phyloP scores from a whole-genome alignment of 129 eudicot species.

The Pulicaria dysenterica region DNA sequence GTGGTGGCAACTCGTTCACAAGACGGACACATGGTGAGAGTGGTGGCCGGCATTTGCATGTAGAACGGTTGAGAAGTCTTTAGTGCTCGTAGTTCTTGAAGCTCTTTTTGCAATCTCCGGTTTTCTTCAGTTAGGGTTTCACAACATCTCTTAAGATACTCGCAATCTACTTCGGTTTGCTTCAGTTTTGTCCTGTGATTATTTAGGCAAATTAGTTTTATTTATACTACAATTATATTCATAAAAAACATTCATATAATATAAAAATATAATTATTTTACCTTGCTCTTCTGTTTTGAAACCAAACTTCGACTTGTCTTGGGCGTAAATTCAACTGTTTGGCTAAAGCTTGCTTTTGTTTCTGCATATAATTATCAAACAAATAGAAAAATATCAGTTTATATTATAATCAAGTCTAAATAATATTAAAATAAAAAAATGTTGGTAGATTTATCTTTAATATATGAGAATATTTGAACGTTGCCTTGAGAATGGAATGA shows the following conservation, averaged over 20 bases:
- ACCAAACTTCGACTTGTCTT: conserved; percentile 99
- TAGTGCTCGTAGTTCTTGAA: conserved; percentile 85
- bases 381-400: background rate
- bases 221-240: background rate
- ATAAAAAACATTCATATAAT: background rate
- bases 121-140: conserved; percentile 97
- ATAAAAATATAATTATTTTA: conserved; percentile 11
- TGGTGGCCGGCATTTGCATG: conserved; percentile 96
- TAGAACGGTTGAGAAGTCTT: conserved; percentile 89
- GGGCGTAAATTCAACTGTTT: conserved; percentile 92
- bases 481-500: no score
- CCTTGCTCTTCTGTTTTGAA: conserved; percentile 97
- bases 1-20: conserved; percentile 84
- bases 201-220: background rate
- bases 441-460: no score
- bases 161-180: conserved; percentile 98
- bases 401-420: no score
- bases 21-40: conserved; percentile 96
- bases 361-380: conserved; percentile 43
- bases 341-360: conserved; percentile 87
- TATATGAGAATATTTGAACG: no score
- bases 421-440: no score
- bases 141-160: conserved; percentile 89
- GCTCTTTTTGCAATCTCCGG: conserved; percentile 91
- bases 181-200: conserved; percentile 79